phyloP scores from a whole-genome alignment of 768 basidiomycete species.

The Suillus plorans region DNA sequence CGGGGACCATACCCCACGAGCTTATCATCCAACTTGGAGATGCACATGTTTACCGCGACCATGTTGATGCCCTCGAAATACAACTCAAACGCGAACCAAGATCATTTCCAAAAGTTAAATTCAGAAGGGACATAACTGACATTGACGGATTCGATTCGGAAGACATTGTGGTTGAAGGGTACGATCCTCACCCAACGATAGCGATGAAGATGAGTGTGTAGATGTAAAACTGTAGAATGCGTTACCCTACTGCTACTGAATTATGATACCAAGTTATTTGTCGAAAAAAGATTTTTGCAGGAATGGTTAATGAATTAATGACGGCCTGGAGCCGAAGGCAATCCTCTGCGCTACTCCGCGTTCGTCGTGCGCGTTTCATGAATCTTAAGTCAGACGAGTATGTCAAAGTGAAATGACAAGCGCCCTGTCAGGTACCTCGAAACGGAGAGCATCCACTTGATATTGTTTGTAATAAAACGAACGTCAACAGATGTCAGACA shows the following conservation, averaged over 20 bases:
- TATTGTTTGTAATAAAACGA: not conserved
- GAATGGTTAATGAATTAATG: not conserved
- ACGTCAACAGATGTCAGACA: not conserved
- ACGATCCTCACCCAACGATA: constrained; percentile 79
- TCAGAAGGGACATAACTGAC: constrained; percentile 61
- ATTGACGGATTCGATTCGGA: constrained; percentile 80
- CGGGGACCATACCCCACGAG: constrained; percentile 82
- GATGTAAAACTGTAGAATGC: not conserved
- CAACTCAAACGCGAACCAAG: constrained; percentile 80
- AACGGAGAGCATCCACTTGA: not conserved
- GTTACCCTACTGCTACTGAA: not conserved
- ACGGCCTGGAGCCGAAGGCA: too few relatives aligned
- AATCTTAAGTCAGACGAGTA: too few relatives aligned
- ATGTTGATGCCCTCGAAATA: constrained; percentile 79
- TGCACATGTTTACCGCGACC: constrained; percentile 94
- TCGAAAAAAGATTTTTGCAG: too few relatives aligned
- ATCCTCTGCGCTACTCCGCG: too few relatives aligned
- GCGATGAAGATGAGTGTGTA: constrained; percentile 97
- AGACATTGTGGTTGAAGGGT: constrained; percentile 88
- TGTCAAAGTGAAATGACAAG: too few relatives aligned
- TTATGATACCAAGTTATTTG: not conserved
- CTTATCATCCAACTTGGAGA: constrained; percentile 96
- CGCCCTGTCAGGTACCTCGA: too few relatives aligned
- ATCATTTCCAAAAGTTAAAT: constrained; percentile 79
- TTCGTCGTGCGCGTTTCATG: too few relatives aligned